Evolutionary conservation across 352 stramenopile genomes (phyloP).

Genomic region (Saprolegnia diclina): DNA sequence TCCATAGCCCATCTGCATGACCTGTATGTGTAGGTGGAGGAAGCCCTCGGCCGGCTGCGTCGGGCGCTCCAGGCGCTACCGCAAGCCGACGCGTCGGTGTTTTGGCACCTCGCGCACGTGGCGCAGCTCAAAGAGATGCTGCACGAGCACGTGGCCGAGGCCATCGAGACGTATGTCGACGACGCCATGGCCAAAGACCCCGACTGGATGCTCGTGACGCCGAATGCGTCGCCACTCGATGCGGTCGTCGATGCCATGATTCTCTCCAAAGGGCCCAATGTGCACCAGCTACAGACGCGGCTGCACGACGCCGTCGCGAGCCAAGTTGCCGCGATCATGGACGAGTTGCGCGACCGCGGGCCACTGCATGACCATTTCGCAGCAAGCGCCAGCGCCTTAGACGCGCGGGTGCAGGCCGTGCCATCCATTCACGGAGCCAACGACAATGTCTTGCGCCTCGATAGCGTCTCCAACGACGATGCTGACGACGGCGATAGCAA

Average conservation of each 20-base stretch:
- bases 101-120: slow-evolving; percentile 19
- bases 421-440: background rate
- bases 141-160: background rate
- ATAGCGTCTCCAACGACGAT: background rate
- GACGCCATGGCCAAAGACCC: slow-evolving; percentile 12
- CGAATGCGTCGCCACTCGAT: background rate
- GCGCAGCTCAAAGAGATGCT: slow-evolving; percentile 13
- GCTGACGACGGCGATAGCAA: background rate
- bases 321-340: slow-evolving; percentile 1
- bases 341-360: background rate
- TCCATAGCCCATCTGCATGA: background rate
- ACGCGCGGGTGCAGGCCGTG: background rate
- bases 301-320: background rate
- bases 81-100: background rate
- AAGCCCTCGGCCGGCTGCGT: slow-evolving; percentile 1
- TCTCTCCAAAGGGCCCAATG: background rate
- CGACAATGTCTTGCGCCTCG: background rate
- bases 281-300: slow-evolving; percentile 12
- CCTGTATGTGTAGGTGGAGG: slow-evolving; percentile 14
- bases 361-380: background rate
- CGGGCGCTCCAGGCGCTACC: background rate
- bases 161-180: slow-evolving; percentile 17
- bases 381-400: background rate
- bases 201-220: slow-evolving; percentile 8
- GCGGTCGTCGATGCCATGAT: slow-evolving; percentile 16